Percentiles rank a stretch among this genome's conserved stretches.
Evolutionary conservation across 805 yeast genomes (phyloP).

Genomic region (Zygotorulaspora florentina): DNA sequence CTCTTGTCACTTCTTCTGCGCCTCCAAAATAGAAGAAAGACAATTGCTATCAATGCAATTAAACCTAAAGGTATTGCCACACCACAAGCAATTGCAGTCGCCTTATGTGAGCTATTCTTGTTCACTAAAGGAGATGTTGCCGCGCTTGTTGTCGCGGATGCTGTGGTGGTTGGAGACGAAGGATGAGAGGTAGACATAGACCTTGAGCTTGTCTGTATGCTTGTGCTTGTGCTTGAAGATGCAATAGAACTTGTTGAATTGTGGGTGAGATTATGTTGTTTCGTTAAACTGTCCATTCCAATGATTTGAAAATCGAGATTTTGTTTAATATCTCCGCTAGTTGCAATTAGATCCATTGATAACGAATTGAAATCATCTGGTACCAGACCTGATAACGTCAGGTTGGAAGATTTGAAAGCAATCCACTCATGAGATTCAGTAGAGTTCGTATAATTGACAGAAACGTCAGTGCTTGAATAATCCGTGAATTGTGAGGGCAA

Average conservation of each 20-base stretch:
- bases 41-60: slow-evolving; percentile 42
- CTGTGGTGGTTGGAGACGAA: slow-evolving; percentile 27
- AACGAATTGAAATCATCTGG: slow-evolving; percentile 46
- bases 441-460: slow-evolving; percentile 39
- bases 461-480: slow-evolving; percentile 44
- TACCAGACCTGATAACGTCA: slow-evolving; percentile 65
- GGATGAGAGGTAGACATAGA: slow-evolving; percentile 30
- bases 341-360: slow-evolving; percentile 41
- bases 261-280: slow-evolving; percentile 12
- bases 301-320: slow-evolving; percentile 46
- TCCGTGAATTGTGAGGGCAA: slow-evolving; percentile 55
- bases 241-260: slow-evolving; percentile 12
- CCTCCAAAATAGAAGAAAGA: slow-evolving; percentile 57
- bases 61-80: slow-evolving; percentile 72
- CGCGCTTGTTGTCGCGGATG: slow-evolving; percentile 30
- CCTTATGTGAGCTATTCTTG: slow-evolving; percentile 39
- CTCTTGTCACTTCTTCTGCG: slow-evolving; percentile 37
- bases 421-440: slow-evolving; percentile 56
- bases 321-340: slow-evolving; percentile 36
- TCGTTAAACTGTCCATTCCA: slow-evolving; percentile 41
- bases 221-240: slow-evolving; percentile 22
- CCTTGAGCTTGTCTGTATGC: slow-evolving; percentile 18
- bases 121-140: slow-evolving; percentile 32
- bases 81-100: slow-evolving; percentile 85
- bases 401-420: slow-evolving; percentile 50